A percentile compares a stretch with the other conserved stretches of the same genome.
Evolutionary conservation across 768 basidiomycete species (phyloP).

Genomic region (Hirschioporus abietinus): DNA sequence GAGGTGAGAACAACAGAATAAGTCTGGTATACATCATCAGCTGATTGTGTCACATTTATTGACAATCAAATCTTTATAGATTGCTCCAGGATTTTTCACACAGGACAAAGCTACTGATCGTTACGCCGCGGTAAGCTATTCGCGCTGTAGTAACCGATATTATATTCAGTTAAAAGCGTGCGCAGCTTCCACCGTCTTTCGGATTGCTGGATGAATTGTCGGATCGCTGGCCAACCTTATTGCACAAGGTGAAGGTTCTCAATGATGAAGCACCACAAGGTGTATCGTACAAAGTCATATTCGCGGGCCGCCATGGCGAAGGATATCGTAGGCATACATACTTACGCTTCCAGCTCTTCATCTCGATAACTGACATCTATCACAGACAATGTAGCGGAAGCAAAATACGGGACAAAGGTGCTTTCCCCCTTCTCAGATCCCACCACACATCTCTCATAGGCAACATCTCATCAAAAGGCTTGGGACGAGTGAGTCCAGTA

Average conservation of each 20-base stretch:
- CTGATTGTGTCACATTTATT: not conserved
- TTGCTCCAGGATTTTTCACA: slow-evolving; percentile 37
- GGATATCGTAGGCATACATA: slow-evolving; percentile 52
- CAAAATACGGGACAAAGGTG: slow-evolving; percentile 48
- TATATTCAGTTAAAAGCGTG: slow-evolving; percentile 1
- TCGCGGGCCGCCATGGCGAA: slow-evolving; percentile 66
- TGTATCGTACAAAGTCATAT: slow-evolving; percentile 56
- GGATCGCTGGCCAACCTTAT: slow-evolving; percentile 46
- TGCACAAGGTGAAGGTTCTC: slow-evolving; percentile 36
- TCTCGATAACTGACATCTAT: not conserved
- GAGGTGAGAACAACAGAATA: not conserved
- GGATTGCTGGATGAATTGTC: slow-evolving; percentile 49
- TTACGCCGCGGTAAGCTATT: slow-evolving; percentile 16
- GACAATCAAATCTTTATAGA: slow-evolving; percentile 17
- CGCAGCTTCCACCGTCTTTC: slow-evolving; percentile 50
- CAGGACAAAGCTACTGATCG: slow-evolving; percentile 32
- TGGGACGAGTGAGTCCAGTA: slow-evolving; percentile 52
- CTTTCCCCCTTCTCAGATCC: slow-evolving; percentile 7
- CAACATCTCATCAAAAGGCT: slow-evolving; percentile 22
- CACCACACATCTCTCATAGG: not conserved
- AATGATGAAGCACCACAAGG: slow-evolving; percentile 35
- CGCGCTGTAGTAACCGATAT: slow-evolving; percentile 27
- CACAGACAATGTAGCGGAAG: slow-evolving; percentile 62
- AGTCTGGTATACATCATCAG: not conserved
- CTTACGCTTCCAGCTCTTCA: not conserved